Evolutionary conservation across 2,329 filamentous ascomycete species (phyloP).

Genomic region (Apiospora aurea): DNA sequence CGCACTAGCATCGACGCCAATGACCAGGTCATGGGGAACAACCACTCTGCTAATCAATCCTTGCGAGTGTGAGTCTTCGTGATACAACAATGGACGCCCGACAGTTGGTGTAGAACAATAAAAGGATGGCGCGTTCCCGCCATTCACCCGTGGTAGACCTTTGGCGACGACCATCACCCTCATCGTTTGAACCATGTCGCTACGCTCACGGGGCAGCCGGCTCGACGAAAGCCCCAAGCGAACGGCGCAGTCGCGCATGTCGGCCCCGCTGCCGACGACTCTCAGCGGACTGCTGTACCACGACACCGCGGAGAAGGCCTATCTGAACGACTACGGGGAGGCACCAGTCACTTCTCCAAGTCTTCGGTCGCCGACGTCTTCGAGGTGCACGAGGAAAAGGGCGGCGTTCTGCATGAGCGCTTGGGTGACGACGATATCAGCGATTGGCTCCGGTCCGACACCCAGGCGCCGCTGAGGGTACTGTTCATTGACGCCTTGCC

Average conservation of each 20-base stretch:
- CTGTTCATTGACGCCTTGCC: constrained; percentile 24
- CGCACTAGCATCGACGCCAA: neutral
- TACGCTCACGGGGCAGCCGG: neutral
- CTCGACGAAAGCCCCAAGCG: neutral
- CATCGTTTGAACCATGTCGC: neutral
- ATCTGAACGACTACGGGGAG: constrained; percentile 19
- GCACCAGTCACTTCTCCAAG: constrained; percentile 23
- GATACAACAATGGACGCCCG: neutral
- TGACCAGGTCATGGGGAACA: neutral
- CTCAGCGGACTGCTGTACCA: constrained; percentile 21
- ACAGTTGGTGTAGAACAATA: neutral
- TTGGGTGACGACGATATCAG: constrained; percentile 14
- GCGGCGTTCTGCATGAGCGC: constrained; percentile 3
- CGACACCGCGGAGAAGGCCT: constrained; percentile 22
- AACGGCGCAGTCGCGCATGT: neutral
- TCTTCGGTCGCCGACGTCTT: constrained; percentile 24
- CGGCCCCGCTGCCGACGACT: neutral
- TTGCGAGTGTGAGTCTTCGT: neutral
- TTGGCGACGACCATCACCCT: neutral
- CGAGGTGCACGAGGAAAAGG: constrained; percentile 6
- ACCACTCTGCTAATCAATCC: neutral
- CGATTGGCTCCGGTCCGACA: constrained; percentile 18
- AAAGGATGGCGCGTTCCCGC: neutral
- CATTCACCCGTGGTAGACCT: neutral
- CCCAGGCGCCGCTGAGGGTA: constrained; percentile 18